phyloP scores from a whole-genome alignment of 129 eudicot genomes.

The Flaveria trinervia region DNA sequence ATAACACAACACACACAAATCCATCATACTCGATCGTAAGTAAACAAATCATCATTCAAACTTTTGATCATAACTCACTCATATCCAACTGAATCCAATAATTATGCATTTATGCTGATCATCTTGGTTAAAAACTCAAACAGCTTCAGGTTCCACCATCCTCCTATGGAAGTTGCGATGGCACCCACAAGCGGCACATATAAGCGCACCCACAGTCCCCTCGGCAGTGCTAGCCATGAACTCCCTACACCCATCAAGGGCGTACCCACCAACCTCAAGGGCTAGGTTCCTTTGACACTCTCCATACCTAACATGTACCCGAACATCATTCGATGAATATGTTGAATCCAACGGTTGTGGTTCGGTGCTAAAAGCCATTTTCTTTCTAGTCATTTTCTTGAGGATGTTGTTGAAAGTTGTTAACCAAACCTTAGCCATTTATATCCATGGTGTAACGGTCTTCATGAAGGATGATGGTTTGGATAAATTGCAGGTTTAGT shows the following conservation, averaged over 20 bases:
- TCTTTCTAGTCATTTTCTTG: slow-evolving; percentile 30
- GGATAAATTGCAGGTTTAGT: neutral
- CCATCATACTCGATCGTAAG: neutral
- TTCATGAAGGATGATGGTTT: slow-evolving; percentile 18
- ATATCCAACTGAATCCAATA: slow-evolving; percentile 1
- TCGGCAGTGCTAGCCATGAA: slow-evolving; percentile 27
- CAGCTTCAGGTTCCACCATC: slow-evolving; percentile 30
- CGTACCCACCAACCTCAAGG: slow-evolving; percentile 31
- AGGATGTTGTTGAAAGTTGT: slow-evolving; percentile 3
- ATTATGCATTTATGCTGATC: neutral
- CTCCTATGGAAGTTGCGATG: slow-evolving; percentile 34
- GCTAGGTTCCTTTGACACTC: slow-evolving; percentile 41
- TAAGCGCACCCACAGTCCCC: slow-evolving; percentile 32
- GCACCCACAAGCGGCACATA: slow-evolving; percentile 38
- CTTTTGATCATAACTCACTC: neutral
- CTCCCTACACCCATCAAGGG: slow-evolving; percentile 40
- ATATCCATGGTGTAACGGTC: slow-evolving; percentile 21
- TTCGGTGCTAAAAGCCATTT: slow-evolving; percentile 12
- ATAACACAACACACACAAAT: neutral
- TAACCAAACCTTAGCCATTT: slow-evolving; percentile 29
- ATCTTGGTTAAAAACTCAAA: neutral
- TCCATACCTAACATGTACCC: slow-evolving; percentile 28
- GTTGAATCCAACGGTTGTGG: slow-evolving; percentile 10
- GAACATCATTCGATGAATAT: slow-evolving; percentile 28
- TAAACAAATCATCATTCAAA: neutral